Conservation (phyloP, 345 rosid species). For the Acer saccharum region DNA sequence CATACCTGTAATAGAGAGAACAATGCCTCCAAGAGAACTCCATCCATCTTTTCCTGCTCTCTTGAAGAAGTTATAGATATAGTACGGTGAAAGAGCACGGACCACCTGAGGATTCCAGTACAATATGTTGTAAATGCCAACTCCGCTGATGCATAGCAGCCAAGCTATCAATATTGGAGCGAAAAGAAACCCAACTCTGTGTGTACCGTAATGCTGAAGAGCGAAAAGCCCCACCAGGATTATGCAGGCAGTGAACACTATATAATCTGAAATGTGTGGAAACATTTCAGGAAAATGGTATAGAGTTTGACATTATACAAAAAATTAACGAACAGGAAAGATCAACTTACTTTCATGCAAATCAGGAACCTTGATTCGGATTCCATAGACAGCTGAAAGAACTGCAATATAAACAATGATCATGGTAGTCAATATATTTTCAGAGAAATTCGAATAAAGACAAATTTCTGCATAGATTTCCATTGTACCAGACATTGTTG, state of each 20-base stretch:
- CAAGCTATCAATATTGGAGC: constrained; percentile 49
- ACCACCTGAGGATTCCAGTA: constrained; percentile 42
- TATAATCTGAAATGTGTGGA: constrained; percentile 29
- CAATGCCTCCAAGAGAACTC: constrained; percentile 46
- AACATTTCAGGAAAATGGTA: neutral
- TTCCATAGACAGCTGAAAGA: constrained; percentile 40
- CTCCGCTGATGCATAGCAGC: constrained; percentile 45
- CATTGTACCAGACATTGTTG: constrained; percentile 40
- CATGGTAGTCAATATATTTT: neutral
- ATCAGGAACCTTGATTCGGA: constrained; percentile 32
- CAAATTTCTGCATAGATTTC: no score
- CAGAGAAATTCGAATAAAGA: no score
- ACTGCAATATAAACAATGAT: constrained; percentile 24
- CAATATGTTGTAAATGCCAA: constrained; percentile 48
- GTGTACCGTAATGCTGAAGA: constrained; percentile 50
- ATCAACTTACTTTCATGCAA: constrained; percentile 33
- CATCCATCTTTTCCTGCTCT: constrained; percentile 42
- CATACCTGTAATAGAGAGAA: constrained; percentile 45
- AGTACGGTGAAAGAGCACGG: constrained; percentile 42
- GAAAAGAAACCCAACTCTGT: constrained; percentile 47
- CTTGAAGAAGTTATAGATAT: constrained; percentile 36
- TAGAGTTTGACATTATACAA: neutral
- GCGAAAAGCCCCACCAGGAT: constrained; percentile 46
- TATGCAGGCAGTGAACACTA: constrained; percentile 32
- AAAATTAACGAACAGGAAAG: no score